Conservation (phyloP, 345 rosid genomes). For the Aethionema arabicum region DNA sequence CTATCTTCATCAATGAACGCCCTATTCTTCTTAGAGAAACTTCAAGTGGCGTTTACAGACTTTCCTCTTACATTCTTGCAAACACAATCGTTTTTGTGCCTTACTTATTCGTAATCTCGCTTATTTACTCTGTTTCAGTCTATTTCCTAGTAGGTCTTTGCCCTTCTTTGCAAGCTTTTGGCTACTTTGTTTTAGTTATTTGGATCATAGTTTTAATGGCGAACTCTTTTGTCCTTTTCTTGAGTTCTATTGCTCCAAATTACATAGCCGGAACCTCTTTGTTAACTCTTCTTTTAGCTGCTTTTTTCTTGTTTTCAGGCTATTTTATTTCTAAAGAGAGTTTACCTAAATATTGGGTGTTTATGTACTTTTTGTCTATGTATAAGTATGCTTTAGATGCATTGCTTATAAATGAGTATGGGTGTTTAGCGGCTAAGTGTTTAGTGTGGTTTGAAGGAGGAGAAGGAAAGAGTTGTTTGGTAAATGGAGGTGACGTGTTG, state of each 20-base stretch:
- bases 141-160: slow-evolving; percentile 91
- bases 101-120: slow-evolving; percentile 59
- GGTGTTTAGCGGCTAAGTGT: slow-evolving; percentile 70
- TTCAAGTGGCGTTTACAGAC: slow-evolving; percentile 77
- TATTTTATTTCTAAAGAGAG: slow-evolving; percentile 80
- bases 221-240: slow-evolving; percentile 80
- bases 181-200: slow-evolving; percentile 69
- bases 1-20: slow-evolving; percentile 88
- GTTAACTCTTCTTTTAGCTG: slow-evolving; percentile 66
- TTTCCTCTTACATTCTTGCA: slow-evolving; percentile 79
- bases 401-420: slow-evolving; percentile 81
- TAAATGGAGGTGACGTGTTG: slow-evolving; percentile 70
- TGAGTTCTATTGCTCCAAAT: slow-evolving; percentile 90
- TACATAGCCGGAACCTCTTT: slow-evolving; percentile 86
- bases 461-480: slow-evolving; percentile 55
- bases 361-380: slow-evolving; percentile 94
- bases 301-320: slow-evolving; percentile 88
- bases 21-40: slow-evolving; percentile 76
- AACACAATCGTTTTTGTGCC: slow-evolving; percentile 89
- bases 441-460: slow-evolving; percentile 69
- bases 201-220: slow-evolving; percentile 87
- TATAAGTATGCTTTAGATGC: slow-evolving; percentile 91
- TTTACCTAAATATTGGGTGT: slow-evolving; percentile 85
- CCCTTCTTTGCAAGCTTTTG: slow-evolving; percentile 69
- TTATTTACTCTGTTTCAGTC: slow-evolving; percentile 65